A percentile compares a stretch with the other conserved stretches of the same genome.
phyloP scores from a whole-genome alignment of 163 green algal genomes.

The Smithsoniella earleae region DNA sequence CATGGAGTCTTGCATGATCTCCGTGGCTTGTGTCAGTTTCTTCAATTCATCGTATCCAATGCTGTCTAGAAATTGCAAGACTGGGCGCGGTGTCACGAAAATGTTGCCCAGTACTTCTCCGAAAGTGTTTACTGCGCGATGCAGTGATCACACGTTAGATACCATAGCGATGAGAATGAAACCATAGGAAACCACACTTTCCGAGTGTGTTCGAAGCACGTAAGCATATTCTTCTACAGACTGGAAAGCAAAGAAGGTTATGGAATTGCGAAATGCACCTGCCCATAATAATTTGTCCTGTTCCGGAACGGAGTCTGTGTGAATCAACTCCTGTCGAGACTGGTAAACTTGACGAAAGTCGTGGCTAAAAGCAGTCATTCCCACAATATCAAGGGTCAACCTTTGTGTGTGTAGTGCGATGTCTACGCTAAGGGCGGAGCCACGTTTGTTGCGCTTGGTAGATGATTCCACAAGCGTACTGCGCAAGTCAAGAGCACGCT shows the following conservation, averaged over 20 bases:
- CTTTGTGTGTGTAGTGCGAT: conserved; percentile 59
- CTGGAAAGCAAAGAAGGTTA: too few relatives aligned
- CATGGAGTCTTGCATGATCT: conserved; percentile 48
- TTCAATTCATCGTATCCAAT: conserved; percentile 43
- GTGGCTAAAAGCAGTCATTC: conserved; percentile 58
- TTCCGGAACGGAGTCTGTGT: background rate
- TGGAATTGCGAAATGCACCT: too few relatives aligned
- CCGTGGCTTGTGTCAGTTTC: conserved; percentile 43
- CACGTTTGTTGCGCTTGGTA: background rate
- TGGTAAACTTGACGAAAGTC: conserved; percentile 54
- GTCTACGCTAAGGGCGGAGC: conserved; percentile 46
- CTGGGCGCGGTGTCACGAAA: conserved; percentile 53
- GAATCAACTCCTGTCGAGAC: background rate
- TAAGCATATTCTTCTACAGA: too few relatives aligned
- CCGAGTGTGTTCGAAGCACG: too few relatives aligned
- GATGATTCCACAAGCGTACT: conserved; percentile 1
- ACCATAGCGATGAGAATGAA: too few relatives aligned
- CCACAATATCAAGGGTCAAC: conserved; percentile 64
- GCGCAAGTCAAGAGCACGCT: conserved; percentile 25
- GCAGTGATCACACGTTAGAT: too few relatives aligned
- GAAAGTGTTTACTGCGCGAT: conserved; percentile 59
- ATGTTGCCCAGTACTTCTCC: conserved; percentile 42
- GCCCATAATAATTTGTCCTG: conserved; percentile 48
- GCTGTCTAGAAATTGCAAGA: conserved; percentile 45
- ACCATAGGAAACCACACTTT: too few relatives aligned